These are phyloP conservation scores for Periconia macrospinosa DNA, from an alignment of 2,329 filamentous ascomycete species.

Conservation along the genomic window DNA sequence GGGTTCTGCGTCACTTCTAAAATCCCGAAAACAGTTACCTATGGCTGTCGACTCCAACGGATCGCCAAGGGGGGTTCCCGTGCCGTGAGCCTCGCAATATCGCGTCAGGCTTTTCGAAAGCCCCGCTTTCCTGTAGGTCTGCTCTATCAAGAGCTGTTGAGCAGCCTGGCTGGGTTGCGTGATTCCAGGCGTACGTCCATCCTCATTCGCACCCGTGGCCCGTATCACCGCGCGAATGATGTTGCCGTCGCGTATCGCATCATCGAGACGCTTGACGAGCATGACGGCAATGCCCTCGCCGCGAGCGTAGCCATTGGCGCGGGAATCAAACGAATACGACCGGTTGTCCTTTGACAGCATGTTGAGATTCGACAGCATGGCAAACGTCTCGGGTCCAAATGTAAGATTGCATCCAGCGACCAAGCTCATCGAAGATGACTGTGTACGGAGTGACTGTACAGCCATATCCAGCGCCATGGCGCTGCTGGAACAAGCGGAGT, in stretches of 20 bases:
- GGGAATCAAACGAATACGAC: slow-evolving; percentile 42
- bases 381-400: not conserved
- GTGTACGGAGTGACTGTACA: slow-evolving; percentile 16
- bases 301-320: slow-evolving; percentile 64
- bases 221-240: too few relatives aligned
- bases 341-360: not conserved
- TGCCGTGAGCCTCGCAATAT: slow-evolving; percentile 42
- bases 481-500: slow-evolving; percentile 18
- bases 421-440: not conserved
- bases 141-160: slow-evolving; percentile 32
- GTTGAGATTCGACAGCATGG: slow-evolving; percentile 3
- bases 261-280: slow-evolving; percentile 20
- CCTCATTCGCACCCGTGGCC: too few relatives aligned
- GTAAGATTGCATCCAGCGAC: not conserved
- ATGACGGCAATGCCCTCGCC: slow-evolving; percentile 58
- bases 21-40: not conserved
- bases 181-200: slow-evolving; percentile 19
- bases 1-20: not conserved
- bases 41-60: slow-evolving; percentile 24
- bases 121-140: slow-evolving; percentile 41
- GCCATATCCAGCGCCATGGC: slow-evolving; percentile 12
- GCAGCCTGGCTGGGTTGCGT: slow-evolving; percentile 47
- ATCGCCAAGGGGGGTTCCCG: slow-evolving; percentile 55
- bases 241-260: too few relatives aligned
- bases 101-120: slow-evolving; percentile 30